A percentile compares a stretch with the other conserved stretches of the same genome.
Evolutionary conservation across 192 early-diverging fungal genomes (phyloP).

Genomic region (Ambispora gerdemannii): DNA sequence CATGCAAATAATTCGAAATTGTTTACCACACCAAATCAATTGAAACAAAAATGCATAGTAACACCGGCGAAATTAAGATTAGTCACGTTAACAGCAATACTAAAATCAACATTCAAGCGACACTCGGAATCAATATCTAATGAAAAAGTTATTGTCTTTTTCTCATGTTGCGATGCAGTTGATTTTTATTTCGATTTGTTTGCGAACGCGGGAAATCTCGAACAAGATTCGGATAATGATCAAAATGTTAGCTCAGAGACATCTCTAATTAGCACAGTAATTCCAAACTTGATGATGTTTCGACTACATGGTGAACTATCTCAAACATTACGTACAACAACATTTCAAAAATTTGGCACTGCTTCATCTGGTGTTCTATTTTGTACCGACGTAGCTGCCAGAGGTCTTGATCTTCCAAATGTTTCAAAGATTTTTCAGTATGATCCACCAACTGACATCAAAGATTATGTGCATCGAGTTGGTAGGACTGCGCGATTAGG

Average conservation of each 20-base stretch:
- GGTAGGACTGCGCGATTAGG: conserved; percentile 96
- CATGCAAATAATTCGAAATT: conserved; percentile 3
- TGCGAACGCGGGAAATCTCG: conserved; percentile 54
- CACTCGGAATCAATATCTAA: neutral
- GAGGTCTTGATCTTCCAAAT: conserved; percentile 95
- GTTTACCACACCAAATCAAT: conserved; percentile 79
- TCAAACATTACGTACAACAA: conserved; percentile 73
- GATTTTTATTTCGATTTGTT: conserved; percentile 92
- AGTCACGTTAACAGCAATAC: conserved; percentile 74
- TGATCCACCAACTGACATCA: conserved; percentile 90
- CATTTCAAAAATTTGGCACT: conserved; percentile 69
- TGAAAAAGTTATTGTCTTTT: conserved; percentile 88
- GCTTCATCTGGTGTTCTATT: conserved; percentile 72
- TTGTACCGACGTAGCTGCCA: conserved; percentile 96
- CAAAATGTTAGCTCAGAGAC: conserved; percentile 49
- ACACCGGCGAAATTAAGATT: conserved; percentile 91
- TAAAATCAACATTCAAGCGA: conserved; percentile 54
- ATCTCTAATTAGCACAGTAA: conserved; percentile 54
- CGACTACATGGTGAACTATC: conserved; percentile 87
- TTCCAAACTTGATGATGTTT: conserved; percentile 71
- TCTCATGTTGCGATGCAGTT: conserved; percentile 89
- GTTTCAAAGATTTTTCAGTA: conserved; percentile 92
- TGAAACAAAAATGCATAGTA: conserved; percentile 82
- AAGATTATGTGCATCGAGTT: conserved; percentile 95
- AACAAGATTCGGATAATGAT: conserved; percentile 44